Conservation (phyloP, 2,329 filamentous ascomycete genomes). For the Chrysoporthe puriensis region DNA sequence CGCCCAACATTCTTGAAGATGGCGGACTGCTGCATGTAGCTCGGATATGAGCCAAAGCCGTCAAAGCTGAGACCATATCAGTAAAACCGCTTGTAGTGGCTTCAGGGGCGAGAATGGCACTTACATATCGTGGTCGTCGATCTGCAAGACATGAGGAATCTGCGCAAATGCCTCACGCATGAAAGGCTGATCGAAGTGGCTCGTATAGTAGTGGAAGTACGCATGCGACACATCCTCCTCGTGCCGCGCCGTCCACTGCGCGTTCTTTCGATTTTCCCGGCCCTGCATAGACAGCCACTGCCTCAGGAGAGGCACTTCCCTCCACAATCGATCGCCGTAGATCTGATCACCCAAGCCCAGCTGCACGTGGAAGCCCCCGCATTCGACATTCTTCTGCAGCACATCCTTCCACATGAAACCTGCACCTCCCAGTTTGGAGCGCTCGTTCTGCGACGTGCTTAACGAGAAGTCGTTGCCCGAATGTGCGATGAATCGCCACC, state of each 20-base stretch:
- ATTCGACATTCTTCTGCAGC: constrained; percentile 94
- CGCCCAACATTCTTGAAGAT: constrained; percentile 98
- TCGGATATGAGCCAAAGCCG: constrained; percentile 94
- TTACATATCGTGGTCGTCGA: constrained; percentile 98
- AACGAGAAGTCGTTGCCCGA: constrained; percentile 96
- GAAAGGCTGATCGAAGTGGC: constrained; percentile 96
- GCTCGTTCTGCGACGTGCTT: constrained; percentile 83
- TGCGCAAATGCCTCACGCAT: constrained; percentile 94
- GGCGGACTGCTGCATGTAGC: constrained; percentile 96
- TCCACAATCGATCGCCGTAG: constrained; percentile 94
- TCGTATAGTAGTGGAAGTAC: constrained; percentile 99
- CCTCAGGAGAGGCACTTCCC: constrained; percentile 88
- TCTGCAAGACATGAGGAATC: constrained; percentile 89
- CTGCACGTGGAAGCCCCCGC: constrained; percentile 93
- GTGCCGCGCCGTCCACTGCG: constrained; percentile 89
- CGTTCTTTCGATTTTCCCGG: constrained; percentile 88
- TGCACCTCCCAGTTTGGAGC: constrained; percentile 82
- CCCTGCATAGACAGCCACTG: constrained; percentile 95
- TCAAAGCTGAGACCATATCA: constrained; percentile 70
- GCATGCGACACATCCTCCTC: constrained; percentile 95
- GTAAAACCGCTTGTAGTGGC: too few relatives aligned
- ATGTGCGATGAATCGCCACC: constrained; percentile 94
- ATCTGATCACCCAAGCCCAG: constrained; percentile 93
- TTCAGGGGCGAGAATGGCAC: constrained; percentile 77
- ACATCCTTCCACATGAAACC: constrained; percentile 99